These are phyloP conservation scores for Eucommia ulmoides DNA, from an alignment of 257 asterid species.

Conservation along the genomic window DNA sequence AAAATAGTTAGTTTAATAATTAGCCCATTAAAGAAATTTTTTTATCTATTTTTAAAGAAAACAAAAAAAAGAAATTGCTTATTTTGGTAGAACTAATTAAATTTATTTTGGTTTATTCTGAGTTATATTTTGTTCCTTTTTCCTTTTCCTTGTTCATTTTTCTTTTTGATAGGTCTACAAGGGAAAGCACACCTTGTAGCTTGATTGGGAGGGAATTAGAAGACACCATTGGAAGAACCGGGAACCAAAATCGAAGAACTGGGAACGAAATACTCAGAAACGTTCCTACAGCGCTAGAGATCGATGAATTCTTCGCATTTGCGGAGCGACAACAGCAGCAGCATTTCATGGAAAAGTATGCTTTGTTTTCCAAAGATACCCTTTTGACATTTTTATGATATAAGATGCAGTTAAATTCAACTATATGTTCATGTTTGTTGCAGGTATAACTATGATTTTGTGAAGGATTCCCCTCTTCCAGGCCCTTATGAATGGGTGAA, in stretches of 20 bases:
- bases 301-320: background rate
- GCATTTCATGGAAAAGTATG: background rate
- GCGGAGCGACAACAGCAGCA: background rate
- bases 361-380: background rate
- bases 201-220: background rate
- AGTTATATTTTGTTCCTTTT: too few relatives aligned
- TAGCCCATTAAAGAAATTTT: too few relatives aligned
- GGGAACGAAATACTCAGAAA: background rate
- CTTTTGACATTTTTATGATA: too few relatives aligned
- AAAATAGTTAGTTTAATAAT: too few relatives aligned
- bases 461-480: background rate
- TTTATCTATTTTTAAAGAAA: too few relatives aligned
- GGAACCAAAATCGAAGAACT: background rate
- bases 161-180: background rate
- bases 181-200: background rate
- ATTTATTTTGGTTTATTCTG: too few relatives aligned
- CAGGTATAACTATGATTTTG: background rate
- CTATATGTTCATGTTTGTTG: too few relatives aligned
- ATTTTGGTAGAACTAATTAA: too few relatives aligned
- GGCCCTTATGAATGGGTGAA: background rate
- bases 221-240: background rate
- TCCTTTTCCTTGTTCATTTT: too few relatives aligned
- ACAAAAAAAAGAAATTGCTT: too few relatives aligned
- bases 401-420: too few relatives aligned
- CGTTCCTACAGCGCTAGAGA: background rate